These are phyloP conservation scores for Amylocystis lapponica DNA, from an alignment of 768 basidiomycete genomes.

Conservation along the genomic window DNA sequence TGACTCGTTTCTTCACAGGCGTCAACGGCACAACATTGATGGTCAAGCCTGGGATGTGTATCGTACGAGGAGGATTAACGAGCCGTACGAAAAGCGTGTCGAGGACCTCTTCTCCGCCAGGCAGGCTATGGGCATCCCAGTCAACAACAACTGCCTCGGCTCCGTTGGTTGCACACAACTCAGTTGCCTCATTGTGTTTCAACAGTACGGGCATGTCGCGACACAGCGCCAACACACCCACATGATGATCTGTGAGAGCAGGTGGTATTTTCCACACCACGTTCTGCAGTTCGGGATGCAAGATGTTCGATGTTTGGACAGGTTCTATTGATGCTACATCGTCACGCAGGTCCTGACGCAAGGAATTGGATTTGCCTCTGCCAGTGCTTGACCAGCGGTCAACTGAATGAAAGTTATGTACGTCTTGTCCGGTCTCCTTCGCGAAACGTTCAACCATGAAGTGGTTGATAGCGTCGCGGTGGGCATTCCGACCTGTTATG, in stretches of 20 bases:
- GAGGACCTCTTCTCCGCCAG: not conserved
- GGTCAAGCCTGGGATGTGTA: conserved; percentile 10
- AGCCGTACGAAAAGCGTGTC: conserved; percentile 13
- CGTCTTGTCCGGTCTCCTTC: conserved; percentile 19
- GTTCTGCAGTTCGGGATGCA: conserved; percentile 7
- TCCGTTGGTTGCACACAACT: conserved; percentile 21
- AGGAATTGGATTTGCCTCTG: not conserved
- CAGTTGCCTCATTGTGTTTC: conserved; percentile 18
- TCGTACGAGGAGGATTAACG: conserved; percentile 1
- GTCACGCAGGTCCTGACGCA: not conserved
- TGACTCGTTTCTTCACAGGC: not conserved
- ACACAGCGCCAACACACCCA: conserved; percentile 16
- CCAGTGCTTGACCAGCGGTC: not conserved
- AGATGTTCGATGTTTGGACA: too few relatives aligned
- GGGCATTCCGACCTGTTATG: conserved; percentile 32
- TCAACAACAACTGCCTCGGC: conserved; percentile 14
- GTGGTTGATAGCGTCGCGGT: conserved; percentile 34
- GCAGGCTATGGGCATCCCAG: conserved; percentile 4
- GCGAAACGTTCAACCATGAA: conserved; percentile 29
- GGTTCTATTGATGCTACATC: not conserved
- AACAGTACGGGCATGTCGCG: conserved; percentile 19
- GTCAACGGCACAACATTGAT: conserved; percentile 16
- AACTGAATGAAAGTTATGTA: conserved; percentile 4
- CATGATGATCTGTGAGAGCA: conserved; percentile 9
- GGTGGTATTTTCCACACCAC: conserved; percentile 19